Evolutionary conservation across 2,329 filamentous ascomycete species (phyloP).

Genomic region (Penicillium brevicompactum): DNA sequence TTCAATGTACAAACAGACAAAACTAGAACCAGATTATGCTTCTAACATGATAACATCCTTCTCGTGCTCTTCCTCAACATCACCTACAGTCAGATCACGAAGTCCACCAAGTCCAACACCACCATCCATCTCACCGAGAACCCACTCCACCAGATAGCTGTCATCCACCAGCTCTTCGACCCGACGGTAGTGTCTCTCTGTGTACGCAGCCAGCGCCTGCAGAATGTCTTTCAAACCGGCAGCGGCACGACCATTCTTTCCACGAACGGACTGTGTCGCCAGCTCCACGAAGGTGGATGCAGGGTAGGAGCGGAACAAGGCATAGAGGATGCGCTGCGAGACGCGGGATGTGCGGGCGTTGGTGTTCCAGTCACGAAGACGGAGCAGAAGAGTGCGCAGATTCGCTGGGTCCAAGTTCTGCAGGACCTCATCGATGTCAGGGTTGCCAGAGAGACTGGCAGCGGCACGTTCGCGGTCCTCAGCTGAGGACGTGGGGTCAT

Average conservation of each 20-base stretch:
- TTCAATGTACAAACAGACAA: slow-evolving; percentile 26
- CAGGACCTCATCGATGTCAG: slow-evolving; percentile 77
- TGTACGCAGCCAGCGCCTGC: slow-evolving; percentile 85
- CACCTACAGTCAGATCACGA: slow-evolving; percentile 23
- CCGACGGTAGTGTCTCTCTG: slow-evolving; percentile 87
- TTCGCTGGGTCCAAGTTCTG: slow-evolving; percentile 79
- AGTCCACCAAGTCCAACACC: slow-evolving; percentile 49
- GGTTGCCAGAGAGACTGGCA: slow-evolving; percentile 47
- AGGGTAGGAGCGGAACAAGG: slow-evolving; percentile 78
- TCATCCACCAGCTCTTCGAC: slow-evolving; percentile 90
- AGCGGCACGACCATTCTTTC: slow-evolving; percentile 42
- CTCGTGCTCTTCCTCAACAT: slow-evolving; percentile 30
- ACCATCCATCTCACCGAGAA: slow-evolving; percentile 87
- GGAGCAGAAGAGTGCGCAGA: slow-evolving; percentile 76
- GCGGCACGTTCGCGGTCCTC: slow-evolving; percentile 28
- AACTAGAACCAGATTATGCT: slow-evolving; percentile 24
- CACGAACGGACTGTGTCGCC: slow-evolving; percentile 46
- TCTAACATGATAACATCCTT: slow-evolving; percentile 46
- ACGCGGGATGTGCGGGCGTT: slow-evolving; percentile 85
- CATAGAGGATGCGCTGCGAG: slow-evolving; percentile 80
- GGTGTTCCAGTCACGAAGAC: slow-evolving; percentile 95
- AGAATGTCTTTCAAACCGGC: slow-evolving; percentile 78
- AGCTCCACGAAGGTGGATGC: slow-evolving; percentile 74
- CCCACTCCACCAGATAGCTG: slow-evolving; percentile 92
- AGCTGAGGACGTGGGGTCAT: slow-evolving; percentile 50